phyloP scores from a whole-genome alignment of 2,329 filamentous ascomycete species.

The Pestalotiopsis sp. region DNA sequence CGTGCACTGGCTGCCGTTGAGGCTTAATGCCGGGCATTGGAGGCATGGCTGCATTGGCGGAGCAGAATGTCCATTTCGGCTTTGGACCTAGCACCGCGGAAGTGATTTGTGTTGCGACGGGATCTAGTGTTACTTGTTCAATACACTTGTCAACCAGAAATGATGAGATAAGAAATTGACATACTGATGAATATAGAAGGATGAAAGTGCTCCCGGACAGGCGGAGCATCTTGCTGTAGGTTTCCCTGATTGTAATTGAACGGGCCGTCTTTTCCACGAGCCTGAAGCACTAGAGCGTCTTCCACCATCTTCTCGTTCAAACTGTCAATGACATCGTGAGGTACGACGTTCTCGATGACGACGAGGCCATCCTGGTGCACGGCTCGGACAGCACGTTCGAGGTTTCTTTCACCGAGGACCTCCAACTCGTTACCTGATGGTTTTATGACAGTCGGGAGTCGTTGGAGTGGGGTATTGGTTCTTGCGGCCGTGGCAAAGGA shows the following conservation, averaged over 20 bases:
- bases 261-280: slow-evolving; percentile 53
- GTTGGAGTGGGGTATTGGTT: background rate
- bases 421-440: background rate
- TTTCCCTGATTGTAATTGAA: slow-evolving; percentile 68
- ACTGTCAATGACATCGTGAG: slow-evolving; percentile 51
- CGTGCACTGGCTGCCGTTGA: slow-evolving; percentile 58
- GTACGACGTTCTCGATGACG: slow-evolving; percentile 55
- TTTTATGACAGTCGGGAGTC: background rate
- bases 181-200: slow-evolving; percentile 57
- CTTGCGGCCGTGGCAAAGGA: background rate
- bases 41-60: slow-evolving; percentile 60
- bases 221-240: slow-evolving; percentile 62
- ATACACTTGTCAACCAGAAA: background rate
- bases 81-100: slow-evolving; percentile 56
- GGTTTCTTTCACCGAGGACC: slow-evolving; percentile 48
- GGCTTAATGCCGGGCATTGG: slow-evolving; percentile 39
- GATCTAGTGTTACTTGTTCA: slow-evolving; percentile 33
- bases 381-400: slow-evolving; percentile 57
- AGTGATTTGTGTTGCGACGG: slow-evolving; percentile 58
- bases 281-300: slow-evolving; percentile 56
- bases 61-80: slow-evolving; percentile 61
- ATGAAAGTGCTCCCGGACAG: slow-evolving; percentile 50
- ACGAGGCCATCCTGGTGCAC: slow-evolving; percentile 59
- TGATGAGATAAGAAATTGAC: slow-evolving; percentile 16
- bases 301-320: slow-evolving; percentile 62